phyloP scores from a whole-genome alignment of 2,329 filamentous ascomycete species.

The Cytospora piceicola region DNA sequence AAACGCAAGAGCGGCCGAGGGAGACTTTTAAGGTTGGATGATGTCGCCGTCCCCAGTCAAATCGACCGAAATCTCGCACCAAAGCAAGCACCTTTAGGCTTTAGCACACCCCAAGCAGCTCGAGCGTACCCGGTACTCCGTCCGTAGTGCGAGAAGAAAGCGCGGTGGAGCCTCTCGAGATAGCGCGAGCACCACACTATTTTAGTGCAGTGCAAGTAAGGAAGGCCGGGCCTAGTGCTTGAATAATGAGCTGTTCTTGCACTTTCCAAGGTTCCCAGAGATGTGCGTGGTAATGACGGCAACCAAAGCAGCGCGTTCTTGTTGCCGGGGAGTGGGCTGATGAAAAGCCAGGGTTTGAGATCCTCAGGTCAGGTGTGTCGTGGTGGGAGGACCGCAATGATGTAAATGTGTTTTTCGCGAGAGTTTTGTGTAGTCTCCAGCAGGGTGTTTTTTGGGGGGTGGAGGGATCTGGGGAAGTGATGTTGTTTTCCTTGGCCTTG shows the following conservation, averaged over 20 bases:
- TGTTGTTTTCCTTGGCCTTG: conserved; percentile 13
- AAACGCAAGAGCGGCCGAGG: conserved; percentile 21
- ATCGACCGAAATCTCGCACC: conserved; percentile 24
- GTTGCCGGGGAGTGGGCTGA: conserved; percentile 16
- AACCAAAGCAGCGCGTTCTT: conserved; percentile 17
- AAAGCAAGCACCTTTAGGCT: conserved; percentile 10
- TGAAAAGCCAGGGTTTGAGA: conserved; percentile 19
- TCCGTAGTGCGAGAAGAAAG: conserved; percentile 28
- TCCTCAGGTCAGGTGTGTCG: conserved; percentile 17
- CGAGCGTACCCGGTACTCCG: conserved; percentile 29
- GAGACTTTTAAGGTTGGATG: conserved; percentile 26
- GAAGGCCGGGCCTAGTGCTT: conserved; percentile 22
- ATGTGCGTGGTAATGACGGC: conserved; percentile 18
- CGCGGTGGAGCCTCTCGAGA: conserved; percentile 28
- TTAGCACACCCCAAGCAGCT: conserved; percentile 14
- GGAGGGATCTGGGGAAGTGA: conserved; percentile 4
- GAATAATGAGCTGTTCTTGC: conserved; percentile 20
- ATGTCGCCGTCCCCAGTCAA: conserved; percentile 20
- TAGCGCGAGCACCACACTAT: conserved; percentile 29
- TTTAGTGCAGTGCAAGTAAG: conserved; percentile 31
- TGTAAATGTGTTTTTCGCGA: background rate
- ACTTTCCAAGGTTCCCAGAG: conserved; percentile 21
- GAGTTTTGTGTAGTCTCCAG: conserved; percentile 5
- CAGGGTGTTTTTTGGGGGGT: conserved; percentile 7
- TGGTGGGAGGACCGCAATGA: background rate